Evolutionary conservation across 257 asterid species (phyloP).

Genomic region (Capsicum pubescens): DNA sequence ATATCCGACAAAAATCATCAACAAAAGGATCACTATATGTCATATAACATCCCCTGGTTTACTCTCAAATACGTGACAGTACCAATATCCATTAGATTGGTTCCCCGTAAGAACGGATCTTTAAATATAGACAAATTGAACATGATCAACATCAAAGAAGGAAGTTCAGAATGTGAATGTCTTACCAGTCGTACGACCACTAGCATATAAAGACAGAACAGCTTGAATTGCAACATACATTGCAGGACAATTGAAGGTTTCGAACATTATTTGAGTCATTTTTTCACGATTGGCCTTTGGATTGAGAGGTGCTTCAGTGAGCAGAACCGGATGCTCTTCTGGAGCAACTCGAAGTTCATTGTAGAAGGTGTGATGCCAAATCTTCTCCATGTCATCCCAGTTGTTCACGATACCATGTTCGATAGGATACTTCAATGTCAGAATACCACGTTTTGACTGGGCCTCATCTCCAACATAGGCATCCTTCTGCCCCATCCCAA

Average conservation of each 20-base stretch:
- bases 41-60: not conserved
- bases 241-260: constrained; percentile 29
- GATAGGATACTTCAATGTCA: constrained; percentile 26
- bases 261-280: constrained; percentile 29
- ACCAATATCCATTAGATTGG: not conserved
- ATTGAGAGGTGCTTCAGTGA: constrained; percentile 26
- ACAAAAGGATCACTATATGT: not conserved
- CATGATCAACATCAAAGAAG: not conserved
- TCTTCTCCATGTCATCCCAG: constrained; percentile 33
- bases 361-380: constrained; percentile 29
- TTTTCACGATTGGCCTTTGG: constrained; percentile 31
- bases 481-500: constrained; percentile 28
- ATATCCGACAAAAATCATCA: not conserved
- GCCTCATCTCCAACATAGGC: constrained; percentile 30
- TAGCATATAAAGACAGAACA: constrained; percentile 26
- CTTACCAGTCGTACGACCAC: constrained; percentile 31
- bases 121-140: not conserved
- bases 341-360: constrained; percentile 32
- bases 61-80: not conserved
- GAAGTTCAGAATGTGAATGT: not conserved
- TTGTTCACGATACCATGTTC: constrained; percentile 28
- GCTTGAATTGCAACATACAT: constrained; percentile 33
- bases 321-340: constrained; percentile 27
- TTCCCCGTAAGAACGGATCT: not conserved
- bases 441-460: constrained; percentile 28